Conservation (phyloP, 169 alveolate species). For the Pseudocohnilembus persalinus region DNA sequence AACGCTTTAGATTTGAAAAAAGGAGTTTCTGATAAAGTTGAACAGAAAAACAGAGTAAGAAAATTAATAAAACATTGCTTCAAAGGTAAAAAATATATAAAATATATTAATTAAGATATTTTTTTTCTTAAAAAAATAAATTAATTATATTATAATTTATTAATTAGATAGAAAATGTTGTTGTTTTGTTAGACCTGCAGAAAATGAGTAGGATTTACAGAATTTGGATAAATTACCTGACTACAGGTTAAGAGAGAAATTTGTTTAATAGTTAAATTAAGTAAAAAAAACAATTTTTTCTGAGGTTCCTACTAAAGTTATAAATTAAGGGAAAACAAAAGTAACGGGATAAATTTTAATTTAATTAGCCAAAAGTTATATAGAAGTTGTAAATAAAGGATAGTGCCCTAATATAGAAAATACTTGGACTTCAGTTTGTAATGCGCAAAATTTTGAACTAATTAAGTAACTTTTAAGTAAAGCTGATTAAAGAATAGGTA, state of each 20-base stretch:
- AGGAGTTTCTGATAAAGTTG: slow-evolving; percentile 64
- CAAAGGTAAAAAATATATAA: slow-evolving; percentile 2
- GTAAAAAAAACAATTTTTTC: slow-evolving; percentile 43
- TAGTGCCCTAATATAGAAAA: slow-evolving; percentile 77
- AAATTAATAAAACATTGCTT: slow-evolving; percentile 71
- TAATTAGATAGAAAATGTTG: slow-evolving; percentile 71
- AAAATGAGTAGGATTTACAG: slow-evolving; percentile 73
- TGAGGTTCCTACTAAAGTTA: slow-evolving; percentile 62
- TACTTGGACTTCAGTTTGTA: slow-evolving; percentile 78
- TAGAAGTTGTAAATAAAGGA: slow-evolving; percentile 75
- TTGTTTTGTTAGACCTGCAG: slow-evolving; percentile 83
- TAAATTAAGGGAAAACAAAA: slow-evolving; percentile 50
- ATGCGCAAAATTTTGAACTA: slow-evolving; percentile 18
- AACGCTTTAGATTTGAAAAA: slow-evolving; percentile 62
- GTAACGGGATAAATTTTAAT: slow-evolving; percentile 67
- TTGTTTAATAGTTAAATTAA: slow-evolving; percentile 15
- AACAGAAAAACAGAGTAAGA: slow-evolving; percentile 76
- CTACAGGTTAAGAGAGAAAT: slow-evolving; percentile 5
- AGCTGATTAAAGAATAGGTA: background rate
- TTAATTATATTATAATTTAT: no score
- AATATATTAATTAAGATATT: no score
- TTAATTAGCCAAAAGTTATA: slow-evolving; percentile 61
- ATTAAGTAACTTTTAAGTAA: background rate
- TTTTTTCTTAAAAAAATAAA: no score
- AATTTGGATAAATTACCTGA: slow-evolving; percentile 14